Evolutionary conservation across 176 grass and related monocot genomes (phyloP).

Genomic region (Musa beccarii): DNA sequence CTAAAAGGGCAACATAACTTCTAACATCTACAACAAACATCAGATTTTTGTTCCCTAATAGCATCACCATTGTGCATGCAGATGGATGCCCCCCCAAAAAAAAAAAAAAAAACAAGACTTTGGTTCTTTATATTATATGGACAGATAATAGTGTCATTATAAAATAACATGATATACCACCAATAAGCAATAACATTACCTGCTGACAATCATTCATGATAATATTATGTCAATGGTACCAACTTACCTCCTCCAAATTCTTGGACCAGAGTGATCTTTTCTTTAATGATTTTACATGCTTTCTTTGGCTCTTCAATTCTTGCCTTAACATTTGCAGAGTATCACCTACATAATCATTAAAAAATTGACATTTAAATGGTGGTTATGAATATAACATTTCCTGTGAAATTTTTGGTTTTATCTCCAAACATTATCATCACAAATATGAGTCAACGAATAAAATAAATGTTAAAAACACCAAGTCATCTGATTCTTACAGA

Average conservation of each 20-base stretch:
- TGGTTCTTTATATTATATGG: neutral
- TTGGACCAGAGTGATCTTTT: conserved; percentile 93
- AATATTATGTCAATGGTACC: conserved; percentile 28
- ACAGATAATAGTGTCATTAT: conserved; percentile 8
- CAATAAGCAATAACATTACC: neutral
- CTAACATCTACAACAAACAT: neutral
- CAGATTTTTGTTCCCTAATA: too few relatives aligned
- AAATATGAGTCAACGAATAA: too few relatives aligned
- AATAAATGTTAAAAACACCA: too few relatives aligned
- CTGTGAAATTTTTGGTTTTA: neutral
- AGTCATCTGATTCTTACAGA: neutral
- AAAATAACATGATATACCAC: neutral
- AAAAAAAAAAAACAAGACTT: too few relatives aligned
- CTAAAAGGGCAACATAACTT: neutral
- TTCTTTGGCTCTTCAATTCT: conserved; percentile 80
- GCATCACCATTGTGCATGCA: too few relatives aligned
- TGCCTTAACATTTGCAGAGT: conserved; percentile 78
- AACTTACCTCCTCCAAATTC: conserved; percentile 93
- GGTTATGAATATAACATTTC: neutral
- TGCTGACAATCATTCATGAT: neutral
- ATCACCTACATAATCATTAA: conserved; percentile 51
- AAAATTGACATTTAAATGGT: neutral
- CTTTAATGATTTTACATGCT: conserved; percentile 78
- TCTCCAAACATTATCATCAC: too few relatives aligned
- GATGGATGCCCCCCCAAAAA: too few relatives aligned